Conservation (phyloP, 2,329 filamentous ascomycete genomes). For the Talaromyces islandicus region DNA sequence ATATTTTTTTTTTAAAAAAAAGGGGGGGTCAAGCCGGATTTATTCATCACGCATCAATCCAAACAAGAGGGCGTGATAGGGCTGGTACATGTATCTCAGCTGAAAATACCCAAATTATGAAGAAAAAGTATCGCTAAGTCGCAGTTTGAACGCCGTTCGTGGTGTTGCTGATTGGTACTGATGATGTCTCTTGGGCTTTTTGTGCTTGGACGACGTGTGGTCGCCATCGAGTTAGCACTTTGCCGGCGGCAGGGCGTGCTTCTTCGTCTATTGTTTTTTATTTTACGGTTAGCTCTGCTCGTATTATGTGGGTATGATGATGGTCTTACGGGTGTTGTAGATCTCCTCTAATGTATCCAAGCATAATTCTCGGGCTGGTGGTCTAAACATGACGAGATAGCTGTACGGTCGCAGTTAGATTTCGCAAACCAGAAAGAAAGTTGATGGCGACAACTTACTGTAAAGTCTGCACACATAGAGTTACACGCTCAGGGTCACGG, state of each 20-base stretch:
- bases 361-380: conserved; percentile 52
- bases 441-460: conserved; percentile 37
- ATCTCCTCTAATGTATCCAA: conserved; percentile 55
- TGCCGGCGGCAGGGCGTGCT: conserved; percentile 43
- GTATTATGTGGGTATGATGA: background rate
- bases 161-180: background rate
- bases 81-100: background rate
- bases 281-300: background rate
- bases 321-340: conserved; percentile 48
- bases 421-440: too few species aligned
- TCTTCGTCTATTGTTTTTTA: conserved; percentile 43
- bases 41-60: background rate
- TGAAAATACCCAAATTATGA: background rate
- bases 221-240: conserved; percentile 51
- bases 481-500: conserved; percentile 58
- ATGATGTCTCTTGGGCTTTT: background rate
- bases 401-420: conserved; percentile 21
- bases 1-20: too few species aligned
- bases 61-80: background rate
- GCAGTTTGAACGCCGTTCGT: conserved; percentile 3
- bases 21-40: background rate
- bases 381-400: conserved; percentile 54
- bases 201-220: conserved; percentile 36
- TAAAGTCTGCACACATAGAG: conserved; percentile 52
- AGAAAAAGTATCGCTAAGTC: background rate